Percentiles rank a stretch among this genome's conserved stretches.
Evolutionary conservation across 805 yeast species (phyloP).

Genomic region (Suhomyces sp.): DNA sequence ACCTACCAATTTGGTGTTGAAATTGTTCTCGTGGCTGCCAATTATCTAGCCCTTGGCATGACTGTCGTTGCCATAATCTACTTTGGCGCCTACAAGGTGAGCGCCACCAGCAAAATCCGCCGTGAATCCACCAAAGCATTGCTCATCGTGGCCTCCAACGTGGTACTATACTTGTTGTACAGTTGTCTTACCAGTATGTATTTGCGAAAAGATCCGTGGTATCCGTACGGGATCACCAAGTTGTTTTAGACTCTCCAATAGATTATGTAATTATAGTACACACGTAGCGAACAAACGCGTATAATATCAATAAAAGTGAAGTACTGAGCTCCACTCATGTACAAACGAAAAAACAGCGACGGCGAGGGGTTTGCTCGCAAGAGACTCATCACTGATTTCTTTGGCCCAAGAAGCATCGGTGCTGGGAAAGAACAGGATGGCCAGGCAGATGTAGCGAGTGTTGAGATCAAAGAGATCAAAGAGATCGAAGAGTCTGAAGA

Average conservation of each 20-base stretch:
- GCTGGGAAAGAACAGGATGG: not conserved
- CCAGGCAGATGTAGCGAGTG: not conserved
- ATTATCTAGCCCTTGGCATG: constrained; percentile 48
- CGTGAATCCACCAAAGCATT: constrained; percentile 15
- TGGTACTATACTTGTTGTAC: constrained; percentile 36
- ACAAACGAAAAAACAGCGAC: not conserved
- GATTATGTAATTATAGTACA: not conserved
- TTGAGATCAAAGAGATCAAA: not conserved
- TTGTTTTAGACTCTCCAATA: constrained; percentile 19
- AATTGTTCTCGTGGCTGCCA: constrained; percentile 48
- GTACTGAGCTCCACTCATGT: not conserved
- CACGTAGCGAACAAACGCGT: not conserved
- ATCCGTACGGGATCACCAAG: constrained; percentile 42
- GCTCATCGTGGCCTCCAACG: constrained; percentile 19
- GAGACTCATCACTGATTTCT: constrained; percentile 1
- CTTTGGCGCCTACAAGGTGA: constrained; percentile 30
- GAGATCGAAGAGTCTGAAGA: not conserved
- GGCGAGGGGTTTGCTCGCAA: not conserved
- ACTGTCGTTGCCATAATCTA: constrained; percentile 40
- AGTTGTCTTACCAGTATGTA: constrained; percentile 45
- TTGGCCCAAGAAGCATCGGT: not conserved
- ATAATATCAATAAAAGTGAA: not conserved
- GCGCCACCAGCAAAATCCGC: constrained; percentile 15
- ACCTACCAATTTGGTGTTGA: constrained; percentile 74
- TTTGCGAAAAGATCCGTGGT: constrained; percentile 44